phyloP scores from a whole-genome alignment of 1,284 basidiomycete species.

The Papiliotrema laurentii region DNA sequence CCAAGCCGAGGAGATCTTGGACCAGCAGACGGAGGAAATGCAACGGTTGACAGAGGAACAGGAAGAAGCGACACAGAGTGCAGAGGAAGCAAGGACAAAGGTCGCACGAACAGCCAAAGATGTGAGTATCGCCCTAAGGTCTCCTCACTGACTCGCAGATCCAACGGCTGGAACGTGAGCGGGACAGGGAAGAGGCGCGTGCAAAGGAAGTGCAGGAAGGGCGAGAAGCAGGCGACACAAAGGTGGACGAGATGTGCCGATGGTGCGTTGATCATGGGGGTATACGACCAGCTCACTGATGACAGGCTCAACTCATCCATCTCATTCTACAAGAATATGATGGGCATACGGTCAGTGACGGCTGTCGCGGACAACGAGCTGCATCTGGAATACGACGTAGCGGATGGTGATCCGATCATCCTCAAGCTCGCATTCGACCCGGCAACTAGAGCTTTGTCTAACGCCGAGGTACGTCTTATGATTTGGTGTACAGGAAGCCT shows the following conservation, averaged over 20 bases:
- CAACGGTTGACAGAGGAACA: conserved; percentile 62
- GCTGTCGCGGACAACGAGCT: conserved; percentile 68
- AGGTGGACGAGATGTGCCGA: conserved; percentile 43
- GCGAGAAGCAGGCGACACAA: conserved; percentile 55
- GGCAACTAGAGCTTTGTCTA: conserved; percentile 22
- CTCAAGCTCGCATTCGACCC: conserved; percentile 35
- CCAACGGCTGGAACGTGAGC: conserved; percentile 60
- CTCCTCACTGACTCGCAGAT: conserved; percentile 36
- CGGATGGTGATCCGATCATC: conserved; percentile 12
- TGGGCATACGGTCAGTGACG: conserved; percentile 59
- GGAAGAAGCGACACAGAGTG: conserved; percentile 48
- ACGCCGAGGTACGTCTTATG: conserved; percentile 35
- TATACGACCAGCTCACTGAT: not conserved
- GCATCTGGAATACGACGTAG: conserved; percentile 58
- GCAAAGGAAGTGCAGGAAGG: conserved; percentile 52
- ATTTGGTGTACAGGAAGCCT: not conserved
- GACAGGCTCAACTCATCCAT: conserved; percentile 65
- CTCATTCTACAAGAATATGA: conserved; percentile 59
- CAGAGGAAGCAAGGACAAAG: conserved; percentile 57
- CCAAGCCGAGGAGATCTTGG: conserved; percentile 64
- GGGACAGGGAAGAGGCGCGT: conserved; percentile 64
- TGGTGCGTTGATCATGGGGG: conserved; percentile 27
- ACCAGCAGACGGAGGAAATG: conserved; percentile 66
- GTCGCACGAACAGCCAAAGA: conserved; percentile 59
- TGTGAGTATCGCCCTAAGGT: conserved; percentile 16